Base-by-base conservation (phyloP, 495 filamentous ascomycete species). In the Evansstolkia leycettana region DNA sequence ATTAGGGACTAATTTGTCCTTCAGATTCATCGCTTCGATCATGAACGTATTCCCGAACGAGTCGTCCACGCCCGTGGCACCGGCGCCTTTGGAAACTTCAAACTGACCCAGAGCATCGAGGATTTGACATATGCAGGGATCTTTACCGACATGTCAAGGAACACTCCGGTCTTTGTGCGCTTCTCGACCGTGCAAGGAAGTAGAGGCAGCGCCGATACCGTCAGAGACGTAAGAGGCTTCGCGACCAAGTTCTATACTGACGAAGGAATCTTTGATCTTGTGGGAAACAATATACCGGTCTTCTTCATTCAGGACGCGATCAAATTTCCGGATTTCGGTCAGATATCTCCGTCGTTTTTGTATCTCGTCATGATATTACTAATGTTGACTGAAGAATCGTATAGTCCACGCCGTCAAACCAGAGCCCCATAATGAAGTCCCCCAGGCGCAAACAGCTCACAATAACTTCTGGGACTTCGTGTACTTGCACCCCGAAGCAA, bases 31-130 rank as follows among this genome's bases (percentile, higher is more conserved):
- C 72, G 76, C 38, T 89, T 93, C 49, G 84, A 90, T 47, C 84
- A 90, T 43, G 84, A 93, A 54, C 73, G 85, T 34, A 89, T 90
- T 34, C 85, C 85, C 2, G 85, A 92, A 57, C 69, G 87, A 34
- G 85, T 92, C 10, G 84, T 94, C 4, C 87, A 94, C 50, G 87
- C 87, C 17, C 80, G 86, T 20, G 87, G 85, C 14, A 62, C 73
- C 10, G 87, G 76, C 25, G 86, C 87, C 12, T 92, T 90, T 46
- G 87, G 87, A 9, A 84, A 71, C 18, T 93, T 92, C 63, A 80
- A 66, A 36, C 58, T 93, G 2, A 67, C 70, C 37, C 69, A 89
- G 55, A 78, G 76, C 43, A 73, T 75, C 27, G 59, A 66, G 29
- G 80, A 89, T 33, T 65, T 89, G 6, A 81, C 80, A 4, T 63